Percentiles rank a stretch among this genome's conserved stretches.
These are phyloP conservation scores for Ambrosia trifida DNA, from an alignment of 129 eudicot genomes.

Conservation along the genomic window DNA sequence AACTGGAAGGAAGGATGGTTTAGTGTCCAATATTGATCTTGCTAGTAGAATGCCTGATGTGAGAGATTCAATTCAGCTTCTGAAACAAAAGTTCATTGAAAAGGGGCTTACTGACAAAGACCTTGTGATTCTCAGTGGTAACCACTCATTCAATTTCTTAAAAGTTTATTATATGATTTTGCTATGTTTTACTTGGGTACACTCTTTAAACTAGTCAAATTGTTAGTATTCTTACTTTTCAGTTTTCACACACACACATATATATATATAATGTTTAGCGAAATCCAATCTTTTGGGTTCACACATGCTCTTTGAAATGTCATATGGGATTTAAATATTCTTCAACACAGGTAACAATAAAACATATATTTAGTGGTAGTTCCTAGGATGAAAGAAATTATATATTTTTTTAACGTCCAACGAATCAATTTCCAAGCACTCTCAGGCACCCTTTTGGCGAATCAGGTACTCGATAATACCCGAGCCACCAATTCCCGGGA, in stretches of 20 bases:
- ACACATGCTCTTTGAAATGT: not conserved
- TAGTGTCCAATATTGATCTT: constrained; percentile 33
- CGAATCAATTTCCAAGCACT: too few species aligned
- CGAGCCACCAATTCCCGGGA: too few species aligned
- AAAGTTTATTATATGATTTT: not conserved
- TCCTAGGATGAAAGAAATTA: constrained; percentile 1
- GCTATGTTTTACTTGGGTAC: not conserved
- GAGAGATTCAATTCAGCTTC: constrained; percentile 47
- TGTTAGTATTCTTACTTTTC: too few species aligned
- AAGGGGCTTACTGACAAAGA: constrained; percentile 66
- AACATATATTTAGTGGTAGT: not conserved
- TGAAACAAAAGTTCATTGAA: constrained; percentile 49
- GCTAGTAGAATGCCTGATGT: constrained; percentile 71
- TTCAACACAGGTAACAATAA: not conserved
- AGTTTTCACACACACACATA: too few species aligned
- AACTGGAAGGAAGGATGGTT: constrained; percentile 81
- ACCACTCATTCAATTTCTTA: not conserved
- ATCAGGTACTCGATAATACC: too few species aligned
- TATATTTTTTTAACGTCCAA: too few species aligned
- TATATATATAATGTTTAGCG: too few species aligned
- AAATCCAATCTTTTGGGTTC: not conserved
- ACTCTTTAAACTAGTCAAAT: too few species aligned
- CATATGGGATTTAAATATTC: not conserved
- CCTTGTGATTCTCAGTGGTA: constrained; percentile 80
- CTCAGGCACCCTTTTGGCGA: too few species aligned